A percentile compares a stretch with the other conserved stretches of the same genome.
Conservation (phyloP, 2,329 filamentous ascomycete species). For the Microdochium nivale region DNA sequence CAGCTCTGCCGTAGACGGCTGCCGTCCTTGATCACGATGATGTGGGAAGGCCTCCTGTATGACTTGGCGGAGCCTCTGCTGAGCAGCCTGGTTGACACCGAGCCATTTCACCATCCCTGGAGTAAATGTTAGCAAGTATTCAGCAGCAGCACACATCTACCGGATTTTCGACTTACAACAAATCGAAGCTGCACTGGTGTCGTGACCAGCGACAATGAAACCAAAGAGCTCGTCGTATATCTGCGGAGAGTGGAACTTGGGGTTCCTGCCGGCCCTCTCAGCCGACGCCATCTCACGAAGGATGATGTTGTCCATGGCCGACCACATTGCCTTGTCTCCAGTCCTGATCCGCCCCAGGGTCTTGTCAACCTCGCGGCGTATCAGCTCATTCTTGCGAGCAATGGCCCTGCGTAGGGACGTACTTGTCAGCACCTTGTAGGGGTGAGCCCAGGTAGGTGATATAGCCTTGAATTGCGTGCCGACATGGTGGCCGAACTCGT, state of each 20-base stretch:
- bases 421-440: slow-evolving; percentile 5
- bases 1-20: slow-evolving; percentile 7
- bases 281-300: slow-evolving; percentile 20
- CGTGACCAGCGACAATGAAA: slow-evolving; percentile 17
- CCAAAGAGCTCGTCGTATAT: slow-evolving; percentile 24
- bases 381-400: slow-evolving; percentile 9
- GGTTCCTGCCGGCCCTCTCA: slow-evolving; percentile 17
- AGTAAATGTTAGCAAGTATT: neutral
- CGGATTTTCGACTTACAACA: slow-evolving; percentile 5
- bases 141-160: neutral
- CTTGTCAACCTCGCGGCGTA: slow-evolving; percentile 12
- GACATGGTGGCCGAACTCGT: slow-evolving; percentile 5
- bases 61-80: slow-evolving; percentile 6
- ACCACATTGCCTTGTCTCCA: slow-evolving; percentile 8
- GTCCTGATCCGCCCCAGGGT: slow-evolving; percentile 8
- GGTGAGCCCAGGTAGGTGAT: slow-evolving; percentile 5
- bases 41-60: slow-evolving; percentile 6
- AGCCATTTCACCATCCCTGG: slow-evolving; percentile 11
- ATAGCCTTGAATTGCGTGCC: slow-evolving; percentile 8
- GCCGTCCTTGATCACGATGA: slow-evolving; percentile 4
- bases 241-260: slow-evolving; percentile 16
- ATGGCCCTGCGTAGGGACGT: slow-evolving; percentile 4
- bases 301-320: slow-evolving; percentile 22
- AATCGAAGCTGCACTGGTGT: slow-evolving; percentile 13
- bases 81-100: slow-evolving; percentile 5